A percentile compares a stretch with the other conserved stretches of the same genome.
phyloP scores from a whole-genome alignment of 225 moss, liverwort and hornwort genomes.

The Polytrichum formosum region DNA sequence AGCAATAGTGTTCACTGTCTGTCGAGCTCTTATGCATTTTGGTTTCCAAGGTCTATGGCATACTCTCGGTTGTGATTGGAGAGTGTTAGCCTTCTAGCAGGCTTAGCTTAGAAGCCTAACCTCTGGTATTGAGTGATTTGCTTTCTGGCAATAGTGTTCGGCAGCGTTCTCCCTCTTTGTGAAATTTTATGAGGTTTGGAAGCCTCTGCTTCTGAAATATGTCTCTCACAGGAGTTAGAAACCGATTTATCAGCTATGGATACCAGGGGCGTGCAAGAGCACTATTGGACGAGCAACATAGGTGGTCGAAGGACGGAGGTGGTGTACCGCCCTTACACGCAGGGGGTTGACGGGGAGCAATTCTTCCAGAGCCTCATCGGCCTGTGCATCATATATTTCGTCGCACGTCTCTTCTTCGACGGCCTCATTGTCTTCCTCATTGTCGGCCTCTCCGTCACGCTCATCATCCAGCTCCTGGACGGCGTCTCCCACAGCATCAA shows the following conservation, averaged over 20 bases:
- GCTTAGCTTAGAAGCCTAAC: too few relatives aligned
- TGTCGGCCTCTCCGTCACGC: constrained; percentile 22
- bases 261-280: constrained; percentile 31
- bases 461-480: constrained; percentile 35
- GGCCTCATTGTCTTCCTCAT: constrained; percentile 34
- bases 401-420: constrained; percentile 38
- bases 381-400: constrained; percentile 39
- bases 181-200: too few relatives aligned
- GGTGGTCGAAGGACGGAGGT: constrained; percentile 25
- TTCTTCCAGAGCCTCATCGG: constrained; percentile 24
- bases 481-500: constrained; percentile 4
- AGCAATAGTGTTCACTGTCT: too few relatives aligned
- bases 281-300: constrained; percentile 30
- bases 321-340: constrained; percentile 34
- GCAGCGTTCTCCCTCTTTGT: too few relatives aligned
- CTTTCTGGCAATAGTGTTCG: too few relatives aligned
- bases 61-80: too few relatives aligned
- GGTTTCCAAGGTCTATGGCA: too few relatives aligned
- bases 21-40: too few relatives aligned
- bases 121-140: too few relatives aligned
- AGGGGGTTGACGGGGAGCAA: constrained; percentile 33
- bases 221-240: too few relatives aligned
- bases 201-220: too few relatives aligned
- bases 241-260: constrained; percentile 21
- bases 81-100: too few relatives aligned